Percentiles rank a stretch among this genome's conserved stretches.
These are phyloP conservation scores for Ophiosphaerella herpotricha DNA, from an alignment of 2,329 filamentous ascomycete genomes.

Conservation along the genomic window DNA sequence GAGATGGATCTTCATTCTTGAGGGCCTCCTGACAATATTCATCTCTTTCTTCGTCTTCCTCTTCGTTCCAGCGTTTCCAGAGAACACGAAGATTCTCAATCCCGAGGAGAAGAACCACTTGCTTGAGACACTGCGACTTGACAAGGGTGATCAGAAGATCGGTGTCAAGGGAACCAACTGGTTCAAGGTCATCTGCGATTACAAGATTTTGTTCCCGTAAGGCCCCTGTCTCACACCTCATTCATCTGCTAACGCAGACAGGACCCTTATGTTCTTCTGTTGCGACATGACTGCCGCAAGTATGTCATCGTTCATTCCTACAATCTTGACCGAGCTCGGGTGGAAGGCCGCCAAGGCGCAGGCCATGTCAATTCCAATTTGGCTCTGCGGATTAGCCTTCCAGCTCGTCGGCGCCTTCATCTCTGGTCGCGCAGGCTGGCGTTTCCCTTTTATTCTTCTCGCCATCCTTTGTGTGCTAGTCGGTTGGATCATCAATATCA, in stretches of 20 bases:
- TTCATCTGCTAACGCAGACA: constrained; percentile 13
- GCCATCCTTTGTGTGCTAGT: constrained; percentile 47
- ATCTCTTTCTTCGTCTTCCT: constrained; percentile 55
- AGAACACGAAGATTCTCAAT: constrained; percentile 55
- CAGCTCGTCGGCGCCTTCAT: constrained; percentile 28
- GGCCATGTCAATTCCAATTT: constrained; percentile 43
- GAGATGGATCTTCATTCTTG: constrained; percentile 63
- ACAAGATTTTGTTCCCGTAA: constrained; percentile 61
- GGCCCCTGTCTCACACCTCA: constrained; percentile 49
- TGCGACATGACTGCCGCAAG: constrained; percentile 42
- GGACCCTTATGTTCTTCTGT: constrained; percentile 41
- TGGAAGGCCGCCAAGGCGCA: constrained; percentile 39
- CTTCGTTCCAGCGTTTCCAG: constrained; percentile 59
- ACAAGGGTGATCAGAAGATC: constrained; percentile 54
- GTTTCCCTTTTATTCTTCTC: constrained; percentile 37
- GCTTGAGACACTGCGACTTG: constrained; percentile 53
- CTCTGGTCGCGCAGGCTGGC: constrained; percentile 31
- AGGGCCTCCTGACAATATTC: constrained; percentile 59
- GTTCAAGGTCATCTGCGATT: constrained; percentile 55
- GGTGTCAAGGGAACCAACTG: constrained; percentile 53
- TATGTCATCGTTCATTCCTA: constrained; percentile 39
- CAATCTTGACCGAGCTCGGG: constrained; percentile 41
- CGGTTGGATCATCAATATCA: constrained; percentile 58
- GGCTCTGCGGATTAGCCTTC: constrained; percentile 33
- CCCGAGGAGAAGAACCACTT: constrained; percentile 58